A percentile compares a stretch with the other conserved stretches of the same genome.
Evolutionary conservation across 257 asterid species (phyloP).

Genomic region (Cynanchum wilfordii): DNA sequence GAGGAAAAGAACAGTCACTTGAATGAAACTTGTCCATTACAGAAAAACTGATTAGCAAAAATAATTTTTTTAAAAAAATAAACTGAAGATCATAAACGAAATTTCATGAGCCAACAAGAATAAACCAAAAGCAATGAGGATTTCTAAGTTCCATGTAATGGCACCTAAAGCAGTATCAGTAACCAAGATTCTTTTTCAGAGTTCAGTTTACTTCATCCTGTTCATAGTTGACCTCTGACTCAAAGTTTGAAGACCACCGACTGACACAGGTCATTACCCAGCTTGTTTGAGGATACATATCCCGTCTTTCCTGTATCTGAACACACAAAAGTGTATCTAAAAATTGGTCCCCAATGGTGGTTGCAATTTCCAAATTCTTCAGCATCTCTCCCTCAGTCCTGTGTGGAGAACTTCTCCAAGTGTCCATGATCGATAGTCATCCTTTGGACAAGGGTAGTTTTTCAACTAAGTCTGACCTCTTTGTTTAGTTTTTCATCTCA

Average conservation of each 20-base stretch:
- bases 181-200: background rate
- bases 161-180: background rate
- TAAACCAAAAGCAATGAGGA: background rate
- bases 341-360: no score
- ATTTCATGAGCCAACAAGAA: background rate
- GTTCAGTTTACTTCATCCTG: background rate
- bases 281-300: no score
- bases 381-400: no score
- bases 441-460: no score
- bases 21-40: slow-evolving; percentile 2
- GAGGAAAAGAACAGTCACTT: background rate
- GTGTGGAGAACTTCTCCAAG: no score
- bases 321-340: no score
- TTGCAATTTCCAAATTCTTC: no score
- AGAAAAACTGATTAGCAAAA: background rate
- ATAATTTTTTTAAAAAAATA: background rate
- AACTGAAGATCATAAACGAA: background rate
- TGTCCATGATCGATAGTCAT: no score
- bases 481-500: no score
- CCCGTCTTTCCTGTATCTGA: no score
- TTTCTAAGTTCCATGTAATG: background rate
- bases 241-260: background rate
- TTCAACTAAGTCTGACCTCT: no score
- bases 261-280: background rate
- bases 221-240: background rate